phyloP scores from a whole-genome alignment of 495 filamentous ascomycete genomes.

The Penicillium bialowiezense region DNA sequence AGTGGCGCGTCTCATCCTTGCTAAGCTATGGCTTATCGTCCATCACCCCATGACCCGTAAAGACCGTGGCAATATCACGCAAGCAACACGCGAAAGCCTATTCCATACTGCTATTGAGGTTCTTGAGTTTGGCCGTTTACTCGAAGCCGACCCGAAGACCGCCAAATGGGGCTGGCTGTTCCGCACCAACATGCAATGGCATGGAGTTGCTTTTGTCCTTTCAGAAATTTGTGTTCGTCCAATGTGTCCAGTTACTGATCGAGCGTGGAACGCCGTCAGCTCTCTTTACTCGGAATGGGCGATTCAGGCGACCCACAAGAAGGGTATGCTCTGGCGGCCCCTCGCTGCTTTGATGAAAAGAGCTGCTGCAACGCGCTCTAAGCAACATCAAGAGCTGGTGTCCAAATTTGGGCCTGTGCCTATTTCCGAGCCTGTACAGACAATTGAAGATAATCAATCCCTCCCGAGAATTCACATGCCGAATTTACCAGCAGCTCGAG shows the following conservation, averaged over 20 bases:
- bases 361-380: conserved; percentile 43
- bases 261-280: conserved; percentile 77
- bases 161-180: conserved; percentile 80
- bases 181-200: conserved; percentile 78
- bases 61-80: conserved; percentile 37
- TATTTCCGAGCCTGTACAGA: conserved; percentile 5
- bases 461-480: conserved; percentile 19
- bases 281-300: conserved; percentile 54
- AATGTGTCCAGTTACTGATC: conserved; percentile 65
- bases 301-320: conserved; percentile 50
- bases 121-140: conserved; percentile 65
- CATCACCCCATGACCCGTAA: conserved; percentile 58
- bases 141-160: conserved; percentile 60
- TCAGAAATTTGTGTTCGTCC: conserved; percentile 74
- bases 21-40: conserved; percentile 64
- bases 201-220: conserved; percentile 72
- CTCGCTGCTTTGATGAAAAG: conserved; percentile 69
- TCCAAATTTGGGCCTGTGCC: conserved; percentile 17
- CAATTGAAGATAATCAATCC: conserved; percentile 3
- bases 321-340: conserved; percentile 70
- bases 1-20: conserved; percentile 63
- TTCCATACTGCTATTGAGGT: conserved; percentile 75
- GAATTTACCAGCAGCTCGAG: neutral
- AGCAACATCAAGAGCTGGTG: conserved; percentile 30
- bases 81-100: conserved; percentile 65